Base-by-base conservation (phyloP, 1,139 yeast species). In the Blastobotrys apis region DNA sequence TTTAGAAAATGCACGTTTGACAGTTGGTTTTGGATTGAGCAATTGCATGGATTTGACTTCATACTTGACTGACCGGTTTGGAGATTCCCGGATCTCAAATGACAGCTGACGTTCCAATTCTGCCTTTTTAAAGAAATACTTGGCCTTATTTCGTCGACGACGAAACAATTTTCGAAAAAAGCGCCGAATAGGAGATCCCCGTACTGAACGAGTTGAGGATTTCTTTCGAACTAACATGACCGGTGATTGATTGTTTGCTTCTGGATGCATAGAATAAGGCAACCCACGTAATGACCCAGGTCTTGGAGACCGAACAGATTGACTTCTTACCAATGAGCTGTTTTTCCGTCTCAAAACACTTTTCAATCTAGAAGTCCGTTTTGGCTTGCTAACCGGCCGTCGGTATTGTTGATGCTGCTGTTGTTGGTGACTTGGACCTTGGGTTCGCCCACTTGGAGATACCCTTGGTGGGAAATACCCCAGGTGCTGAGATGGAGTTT, bases 141-240 rank as follows among this genome's bases (percentile, higher is more conserved):
- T 47, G 9, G 51, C 48, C 33, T 38, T 21, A 17, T 21, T 44
- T 5, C 49, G 27, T 6, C 55, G 41, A 16, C 53, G 41, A 21
- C 60, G 51, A 34, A 58, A 53, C 12, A 55, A 39, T 16, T 50
- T 50, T 10, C 48, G 43, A 33, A 56, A 52, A 21, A 55, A 48
- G 15, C 53, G 44, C 2, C 55, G 49, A 5, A 58, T 41, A 2
- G 57, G 57, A 3, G 57, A 48, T 3, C 40, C 40, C 12, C 54
- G 44, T 16, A 44, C 30, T 26, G 52, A 41, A 12, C 56, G 37
- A n/a, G 51, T 42, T 10, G 45, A 39, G 6, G 60, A 49, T 26
- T 53, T 44, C 36, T 50, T 50, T 22, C 63, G 44, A 22, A 55
- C 56, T 19, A 56, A 50, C 49, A 55, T 48, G 20, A 53, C 54